Conservation (phyloP, 352 stramenopile genomes). For the Globisporangium parvum region DNA sequence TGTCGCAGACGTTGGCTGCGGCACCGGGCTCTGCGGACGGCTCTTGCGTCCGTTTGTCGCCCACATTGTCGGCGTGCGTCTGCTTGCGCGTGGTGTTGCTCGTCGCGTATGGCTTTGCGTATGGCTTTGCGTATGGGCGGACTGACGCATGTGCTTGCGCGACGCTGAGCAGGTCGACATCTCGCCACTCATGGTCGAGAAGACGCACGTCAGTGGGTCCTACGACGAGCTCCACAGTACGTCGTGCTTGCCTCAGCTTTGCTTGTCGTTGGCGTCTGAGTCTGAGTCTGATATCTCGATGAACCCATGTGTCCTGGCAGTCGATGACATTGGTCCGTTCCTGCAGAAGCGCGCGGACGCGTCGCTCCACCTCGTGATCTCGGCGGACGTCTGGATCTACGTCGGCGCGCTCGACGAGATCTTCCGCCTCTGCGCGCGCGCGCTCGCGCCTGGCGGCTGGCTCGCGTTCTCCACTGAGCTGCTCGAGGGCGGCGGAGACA, state of each 20-base stretch:
- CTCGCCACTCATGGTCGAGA: slow-evolving; percentile 77
- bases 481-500: slow-evolving; percentile 7
- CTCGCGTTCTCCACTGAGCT: slow-evolving; percentile 74
- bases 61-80: slow-evolving; percentile 46
- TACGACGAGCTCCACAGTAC: slow-evolving; percentile 76
- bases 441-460: slow-evolving; percentile 36
- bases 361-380: slow-evolving; percentile 61
- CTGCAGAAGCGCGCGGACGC: slow-evolving; percentile 29
- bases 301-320: slow-evolving; percentile 13
- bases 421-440: slow-evolving; percentile 37
- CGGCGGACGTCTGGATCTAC: slow-evolving; percentile 85
- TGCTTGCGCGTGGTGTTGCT: background rate
- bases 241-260: slow-evolving; percentile 4
- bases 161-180: slow-evolving; percentile 51
- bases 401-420: slow-evolving; percentile 65
- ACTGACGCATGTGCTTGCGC: slow-evolving; percentile 1
- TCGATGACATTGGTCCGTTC: slow-evolving; percentile 49
- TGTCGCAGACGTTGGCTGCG: slow-evolving; percentile 62
- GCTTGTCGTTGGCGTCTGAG: too few species aligned
- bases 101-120: background rate
- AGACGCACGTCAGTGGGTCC: slow-evolving; percentile 45
- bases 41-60: slow-evolving; percentile 52
- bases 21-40: slow-evolving; percentile 71
- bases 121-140: too few species aligned
- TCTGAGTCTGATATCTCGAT: slow-evolving; percentile 4